Base-by-base conservation (phyloP, 192 early-diverging fungal species). In the Linnemannia schmuckeri region DNA sequence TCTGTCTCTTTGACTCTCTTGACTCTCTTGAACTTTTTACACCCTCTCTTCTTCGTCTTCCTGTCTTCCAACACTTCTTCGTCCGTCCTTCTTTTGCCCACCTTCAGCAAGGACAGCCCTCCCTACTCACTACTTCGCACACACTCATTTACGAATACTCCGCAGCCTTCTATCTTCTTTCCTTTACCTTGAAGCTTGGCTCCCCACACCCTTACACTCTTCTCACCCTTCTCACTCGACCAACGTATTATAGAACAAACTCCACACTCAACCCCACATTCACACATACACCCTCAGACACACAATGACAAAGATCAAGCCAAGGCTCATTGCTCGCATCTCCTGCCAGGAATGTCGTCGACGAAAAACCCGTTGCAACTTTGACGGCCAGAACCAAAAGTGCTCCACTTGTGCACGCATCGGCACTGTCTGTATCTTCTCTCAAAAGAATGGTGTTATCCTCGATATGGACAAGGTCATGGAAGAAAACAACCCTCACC, bases 401-500 rank as follows among this genome's bases (percentile, higher is more conserved):
- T 87, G 85, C 37, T 81, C 85, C 6, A 87, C 85, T 49, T 87
- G 85, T 69, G 74, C 78, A 24, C 75, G 85, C 30, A 87, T 87
- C 30, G 85, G 85, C 57, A 87, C 85, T 15, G 57, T 79, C 24
- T 87, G 85, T 68, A 78, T 87, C 72, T 87, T 87, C 76, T 77
- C 85, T 3, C 85, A 87, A 78, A 87, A 87, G 85, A 87, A 87
- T 61, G 85, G 85, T n/a, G 76, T 81, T 44, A 49, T 87, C 41
- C 85, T 87, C 52, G 85, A 87, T 81, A 87, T 87, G 40, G 80
- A 87, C 15, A 87, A 87, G 72, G 85, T 87, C 79, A 87, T 87
- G 85, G 85, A 87, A 41, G 85, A 87, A 49, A 87, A 87, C 68
- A 87, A 87, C 73, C 85, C 85, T 61, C 85, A 87, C 49, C 76